A percentile compares a stretch with the other conserved stretches of the same genome.
Evolutionary conservation across 306 rosid genomes (phyloP).

Genomic region (Spatholobus suberectus): DNA sequence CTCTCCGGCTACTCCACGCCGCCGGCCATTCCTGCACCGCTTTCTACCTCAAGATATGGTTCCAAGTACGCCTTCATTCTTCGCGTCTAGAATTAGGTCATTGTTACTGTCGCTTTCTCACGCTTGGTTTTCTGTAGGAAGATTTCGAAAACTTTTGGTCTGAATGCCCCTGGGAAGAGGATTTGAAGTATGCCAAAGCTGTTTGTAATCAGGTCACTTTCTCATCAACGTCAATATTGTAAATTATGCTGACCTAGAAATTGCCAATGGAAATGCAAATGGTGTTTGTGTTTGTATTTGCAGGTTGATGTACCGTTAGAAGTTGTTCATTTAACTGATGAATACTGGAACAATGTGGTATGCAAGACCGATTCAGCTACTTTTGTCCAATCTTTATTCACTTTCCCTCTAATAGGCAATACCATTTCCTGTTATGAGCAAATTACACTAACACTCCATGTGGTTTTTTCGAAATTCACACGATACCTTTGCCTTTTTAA

Average conservation of each 20-base stretch:
- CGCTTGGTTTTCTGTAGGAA: conserved; percentile 67
- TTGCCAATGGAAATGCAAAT: conserved; percentile 25
- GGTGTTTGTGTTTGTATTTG: conserved; percentile 25
- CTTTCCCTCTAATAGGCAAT: background rate
- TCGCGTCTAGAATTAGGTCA: background rate
- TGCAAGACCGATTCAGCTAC: background rate
- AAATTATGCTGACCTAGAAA: background rate
- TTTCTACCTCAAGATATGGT: conserved; percentile 94
- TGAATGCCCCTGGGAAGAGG: conserved; percentile 97
- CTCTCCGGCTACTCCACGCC: conserved; percentile 86
- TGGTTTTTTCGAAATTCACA: no score
- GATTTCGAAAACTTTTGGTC: conserved; percentile 97
- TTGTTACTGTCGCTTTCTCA: background rate
- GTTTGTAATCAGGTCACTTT: conserved; percentile 78
- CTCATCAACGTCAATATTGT: background rate
- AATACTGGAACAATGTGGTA: conserved; percentile 96
- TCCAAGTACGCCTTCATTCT: conserved; percentile 60
- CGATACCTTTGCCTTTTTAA: no score
- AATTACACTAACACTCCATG: no score
- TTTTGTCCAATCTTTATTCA: background rate
- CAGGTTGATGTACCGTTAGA: conserved; percentile 85
- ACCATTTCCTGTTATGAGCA: background rate
- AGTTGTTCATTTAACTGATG: conserved; percentile 94
- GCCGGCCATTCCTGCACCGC: conserved; percentile 92
- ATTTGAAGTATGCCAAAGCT: conserved; percentile 81